phyloP scores from a whole-genome alignment of 805 yeast genomes.

The Candida glaebosa region DNA sequence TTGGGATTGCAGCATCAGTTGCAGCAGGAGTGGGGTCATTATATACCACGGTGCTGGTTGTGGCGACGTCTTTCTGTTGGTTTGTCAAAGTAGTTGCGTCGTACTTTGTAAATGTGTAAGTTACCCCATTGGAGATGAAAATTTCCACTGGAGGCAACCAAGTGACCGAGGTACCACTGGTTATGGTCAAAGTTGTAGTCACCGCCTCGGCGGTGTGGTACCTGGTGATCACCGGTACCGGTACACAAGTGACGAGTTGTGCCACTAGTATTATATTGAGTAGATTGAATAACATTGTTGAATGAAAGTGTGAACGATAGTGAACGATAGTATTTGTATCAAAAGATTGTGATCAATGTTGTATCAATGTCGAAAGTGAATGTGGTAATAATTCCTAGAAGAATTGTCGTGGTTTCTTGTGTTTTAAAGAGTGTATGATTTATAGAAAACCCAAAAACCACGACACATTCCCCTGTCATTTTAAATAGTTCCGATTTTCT shows the following conservation, averaged over 20 bases:
- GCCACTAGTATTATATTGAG: slow-evolving; percentile 5
- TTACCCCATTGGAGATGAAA: slow-evolving; percentile 48
- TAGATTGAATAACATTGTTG: slow-evolving; percentile 1
- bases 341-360: not conserved
- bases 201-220: slow-evolving; percentile 55
- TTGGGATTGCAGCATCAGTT: slow-evolving; percentile 9
- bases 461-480: not conserved
- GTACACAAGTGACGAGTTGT: slow-evolving; percentile 27
- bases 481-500: not conserved
- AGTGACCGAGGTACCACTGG: slow-evolving; percentile 48
- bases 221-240: slow-evolving; percentile 47
- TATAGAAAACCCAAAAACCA: too few species aligned
- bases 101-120: slow-evolving; percentile 45
- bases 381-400: not conserved
- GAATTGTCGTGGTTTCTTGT: not conserved
- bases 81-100: slow-evolving; percentile 18
- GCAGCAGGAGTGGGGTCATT: slow-evolving; percentile 13
- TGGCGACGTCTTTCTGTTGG: slow-evolving; percentile 28
- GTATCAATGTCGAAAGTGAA: not conserved
- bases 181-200: slow-evolving; percentile 38
- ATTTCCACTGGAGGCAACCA: slow-evolving; percentile 52
- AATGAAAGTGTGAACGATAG: not conserved
- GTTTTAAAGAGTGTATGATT: too few species aligned
- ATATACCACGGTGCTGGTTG: slow-evolving; percentile 23
- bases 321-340: not conserved